Percentiles rank a stretch among this genome's conserved stretches.
Conservation (phyloP, 2,329 filamentous ascomycete genomes). For the Aspergillus terreus region DNA sequence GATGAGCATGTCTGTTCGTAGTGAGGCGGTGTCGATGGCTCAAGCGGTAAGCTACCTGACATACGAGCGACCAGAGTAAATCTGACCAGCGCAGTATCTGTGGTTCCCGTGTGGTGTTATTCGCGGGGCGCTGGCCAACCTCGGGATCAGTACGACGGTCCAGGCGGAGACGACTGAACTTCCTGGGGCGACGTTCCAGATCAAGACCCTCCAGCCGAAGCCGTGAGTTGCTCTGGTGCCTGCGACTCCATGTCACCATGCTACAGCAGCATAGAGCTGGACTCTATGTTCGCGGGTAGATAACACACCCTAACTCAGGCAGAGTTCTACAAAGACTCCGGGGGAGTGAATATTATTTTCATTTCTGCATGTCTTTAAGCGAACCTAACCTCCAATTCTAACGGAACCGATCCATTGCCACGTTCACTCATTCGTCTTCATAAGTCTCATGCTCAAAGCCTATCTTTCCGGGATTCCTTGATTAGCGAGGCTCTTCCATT, state of each 20-base stretch:
- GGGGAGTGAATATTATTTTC: slow-evolving; percentile 7
- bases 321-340: not conserved
- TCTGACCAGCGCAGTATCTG: slow-evolving; percentile 61
- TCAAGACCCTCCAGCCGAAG: slow-evolving; percentile 74
- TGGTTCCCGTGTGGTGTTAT: slow-evolving; percentile 96
- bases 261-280: not conserved
- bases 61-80: not conserved
- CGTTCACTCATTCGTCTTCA: slow-evolving; percentile 23
- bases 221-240: slow-evolving; percentile 42
- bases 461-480: slow-evolving; percentile 38
- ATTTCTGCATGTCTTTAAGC: slow-evolving; percentile 15
- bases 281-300: not conserved
- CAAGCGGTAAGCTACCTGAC: slow-evolving; percentile 60
- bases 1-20: slow-evolving; percentile 79
- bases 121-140: slow-evolving; percentile 81
- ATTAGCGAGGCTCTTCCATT: slow-evolving; percentile 33
- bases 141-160: slow-evolving; percentile 88
- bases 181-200: slow-evolving; percentile 89
- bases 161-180: slow-evolving; percentile 86
- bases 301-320: not conserved
- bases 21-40: slow-evolving; percentile 68
- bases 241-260: not conserved
- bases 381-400: slow-evolving; percentile 12
- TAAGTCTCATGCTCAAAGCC: slow-evolving; percentile 37
- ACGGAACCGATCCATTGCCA: slow-evolving; percentile 14